Percentiles rank a stretch among this genome's conserved stretches.
phyloP scores from a whole-genome alignment of 768 basidiomycete genomes.

The Leccinum longicurvipes region DNA sequence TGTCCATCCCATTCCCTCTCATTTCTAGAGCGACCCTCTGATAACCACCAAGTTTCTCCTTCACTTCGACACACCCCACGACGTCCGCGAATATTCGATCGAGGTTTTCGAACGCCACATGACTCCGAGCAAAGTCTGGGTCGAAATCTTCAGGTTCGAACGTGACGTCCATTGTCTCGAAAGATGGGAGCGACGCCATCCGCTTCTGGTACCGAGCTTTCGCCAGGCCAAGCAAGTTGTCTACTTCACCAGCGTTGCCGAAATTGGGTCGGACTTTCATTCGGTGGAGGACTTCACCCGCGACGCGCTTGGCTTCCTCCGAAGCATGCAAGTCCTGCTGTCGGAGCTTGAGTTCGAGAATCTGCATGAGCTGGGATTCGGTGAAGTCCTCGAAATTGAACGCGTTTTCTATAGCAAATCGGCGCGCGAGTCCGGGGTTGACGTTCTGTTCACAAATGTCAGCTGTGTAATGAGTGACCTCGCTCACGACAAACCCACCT shows the following conservation, averaged over 20 bases:
- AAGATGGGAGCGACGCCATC: background rate
- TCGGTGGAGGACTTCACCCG: background rate
- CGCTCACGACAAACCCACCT: background rate
- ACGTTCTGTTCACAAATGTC: background rate
- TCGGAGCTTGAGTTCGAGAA: background rate
- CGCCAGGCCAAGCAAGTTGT: background rate
- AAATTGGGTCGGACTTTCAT: background rate
- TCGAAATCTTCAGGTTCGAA: background rate
- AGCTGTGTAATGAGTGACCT: background rate
- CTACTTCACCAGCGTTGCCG: background rate
- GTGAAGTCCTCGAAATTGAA: background rate
- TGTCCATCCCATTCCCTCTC: background rate
- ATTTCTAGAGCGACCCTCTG: background rate
- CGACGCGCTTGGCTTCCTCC: background rate
- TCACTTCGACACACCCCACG: background rate
- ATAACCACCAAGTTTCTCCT: background rate
- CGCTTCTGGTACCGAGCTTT: background rate
- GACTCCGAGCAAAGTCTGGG: background rate
- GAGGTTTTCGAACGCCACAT: background rate
- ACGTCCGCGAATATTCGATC: background rate
- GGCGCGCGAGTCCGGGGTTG: background rate
- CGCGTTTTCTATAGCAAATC: background rate
- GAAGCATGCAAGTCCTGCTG: background rate
- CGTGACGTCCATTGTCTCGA: background rate
- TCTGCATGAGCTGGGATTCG: background rate